These are phyloP conservation scores for Diaporthe sp. DNA, from an alignment of 2,329 filamentous ascomycete genomes.

Conservation along the genomic window DNA sequence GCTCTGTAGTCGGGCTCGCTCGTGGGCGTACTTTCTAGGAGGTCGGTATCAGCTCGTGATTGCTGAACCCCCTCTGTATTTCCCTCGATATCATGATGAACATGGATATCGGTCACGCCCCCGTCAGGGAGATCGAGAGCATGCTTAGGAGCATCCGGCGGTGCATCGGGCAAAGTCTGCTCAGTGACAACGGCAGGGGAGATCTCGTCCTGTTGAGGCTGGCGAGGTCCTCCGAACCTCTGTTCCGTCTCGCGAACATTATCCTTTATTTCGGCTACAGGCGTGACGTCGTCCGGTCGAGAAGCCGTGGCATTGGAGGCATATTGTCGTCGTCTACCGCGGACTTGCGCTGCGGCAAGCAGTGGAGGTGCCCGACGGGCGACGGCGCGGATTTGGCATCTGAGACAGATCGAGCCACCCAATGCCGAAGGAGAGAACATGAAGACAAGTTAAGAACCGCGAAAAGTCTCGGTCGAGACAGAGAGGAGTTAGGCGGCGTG, in stretches of 20 bases:
- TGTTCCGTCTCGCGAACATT: not conserved
- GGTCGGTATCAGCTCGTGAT: not conserved
- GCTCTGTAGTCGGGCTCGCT: not conserved
- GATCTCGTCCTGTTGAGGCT: not conserved
- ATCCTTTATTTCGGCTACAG: not conserved
- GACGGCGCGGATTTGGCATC: constrained; percentile 55
- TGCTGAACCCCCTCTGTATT: not conserved
- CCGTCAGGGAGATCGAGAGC: not conserved
- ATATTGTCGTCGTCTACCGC: constrained; percentile 36
- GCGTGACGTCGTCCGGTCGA: not conserved
- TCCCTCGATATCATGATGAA: not conserved
- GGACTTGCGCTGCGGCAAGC: constrained; percentile 36
- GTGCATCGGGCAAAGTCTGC: not conserved
- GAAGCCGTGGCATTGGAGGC: constrained; percentile 34
- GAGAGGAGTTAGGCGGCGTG: not conserved
- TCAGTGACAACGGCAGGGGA: not conserved
- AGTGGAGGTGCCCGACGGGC: constrained; percentile 43
- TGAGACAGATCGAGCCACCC: constrained; percentile 55
- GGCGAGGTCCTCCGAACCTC: not conserved
- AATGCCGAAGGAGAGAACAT: constrained; percentile 54
- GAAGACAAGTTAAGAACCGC: constrained; percentile 26
- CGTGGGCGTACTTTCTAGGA: not conserved
- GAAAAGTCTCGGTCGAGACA: constrained; percentile 20
- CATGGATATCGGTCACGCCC: not conserved
- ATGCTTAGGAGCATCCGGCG: not conserved